These are phyloP conservation scores for Corymbia maculata DNA, from an alignment of 345 rosid species.

Conservation along the genomic window DNA sequence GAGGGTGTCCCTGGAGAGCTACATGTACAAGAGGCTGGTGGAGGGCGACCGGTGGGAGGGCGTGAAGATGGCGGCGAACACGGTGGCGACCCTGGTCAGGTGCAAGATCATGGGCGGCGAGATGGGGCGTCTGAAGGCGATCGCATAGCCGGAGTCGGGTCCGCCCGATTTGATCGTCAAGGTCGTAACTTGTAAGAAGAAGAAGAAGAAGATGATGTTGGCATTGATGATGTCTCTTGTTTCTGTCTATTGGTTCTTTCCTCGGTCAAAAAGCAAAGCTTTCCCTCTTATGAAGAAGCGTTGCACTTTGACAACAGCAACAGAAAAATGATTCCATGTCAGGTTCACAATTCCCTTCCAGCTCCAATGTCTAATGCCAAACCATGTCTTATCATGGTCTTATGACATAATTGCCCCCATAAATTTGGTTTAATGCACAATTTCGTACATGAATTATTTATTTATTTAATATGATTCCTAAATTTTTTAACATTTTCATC, in stretches of 20 bases:
- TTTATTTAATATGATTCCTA: accelerated
- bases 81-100: conserved; percentile 32
- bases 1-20: conserved; percentile 59
- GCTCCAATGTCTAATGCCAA: neutral
- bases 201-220: neutral
- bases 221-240: no score
- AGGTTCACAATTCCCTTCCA: neutral
- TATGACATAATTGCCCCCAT: no score
- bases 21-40: conserved; percentile 53
- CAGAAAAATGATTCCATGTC: neutral
- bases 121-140: conserved; percentile 12
- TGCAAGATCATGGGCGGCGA: conserved; percentile 28
- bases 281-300: neutral
- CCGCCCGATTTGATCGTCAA: neutral
- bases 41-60: conserved; percentile 29
- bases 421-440: no score
- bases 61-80: conserved; percentile 29
- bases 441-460: neutral
- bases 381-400: no score
- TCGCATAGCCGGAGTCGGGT: neutral
- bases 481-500: neutral
- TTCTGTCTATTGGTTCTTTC: no score
- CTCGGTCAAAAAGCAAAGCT: neutral
- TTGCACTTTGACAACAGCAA: neutral
- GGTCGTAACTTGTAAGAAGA: neutral